phyloP scores from a whole-genome alignment of 176 grass and related monocot species.

The Aegilops tauschii region DNA sequence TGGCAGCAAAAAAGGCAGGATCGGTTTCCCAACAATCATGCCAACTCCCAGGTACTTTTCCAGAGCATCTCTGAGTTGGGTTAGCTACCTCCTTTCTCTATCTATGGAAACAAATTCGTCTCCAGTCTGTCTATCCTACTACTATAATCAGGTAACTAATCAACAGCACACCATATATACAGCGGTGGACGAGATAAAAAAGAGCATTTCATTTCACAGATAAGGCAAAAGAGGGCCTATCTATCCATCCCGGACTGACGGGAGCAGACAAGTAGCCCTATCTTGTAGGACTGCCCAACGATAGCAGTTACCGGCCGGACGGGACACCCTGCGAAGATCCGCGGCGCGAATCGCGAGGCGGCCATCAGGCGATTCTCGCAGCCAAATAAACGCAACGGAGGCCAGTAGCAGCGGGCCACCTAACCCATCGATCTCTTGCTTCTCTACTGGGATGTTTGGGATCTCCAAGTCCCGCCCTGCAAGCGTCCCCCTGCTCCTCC shows the following conservation, averaged over 20 bases:
- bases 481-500: constrained; percentile 26
- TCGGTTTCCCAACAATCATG: constrained; percentile 12
- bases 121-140: not conserved
- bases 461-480: constrained; percentile 53
- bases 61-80: not conserved
- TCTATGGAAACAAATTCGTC: not conserved
- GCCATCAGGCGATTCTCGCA: not conserved
- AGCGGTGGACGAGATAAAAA: not conserved
- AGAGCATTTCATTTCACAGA: not conserved
- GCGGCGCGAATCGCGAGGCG: not conserved
- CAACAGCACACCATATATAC: not conserved
- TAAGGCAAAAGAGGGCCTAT: not conserved
- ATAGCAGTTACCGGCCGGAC: not conserved
- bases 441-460: constrained; percentile 17
- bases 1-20: not conserved
- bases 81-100: not conserved
- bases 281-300: not conserved
- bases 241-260: not conserved
- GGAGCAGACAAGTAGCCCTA: not conserved
- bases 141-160: not conserved
- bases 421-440: constrained; percentile 38
- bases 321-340: not conserved
- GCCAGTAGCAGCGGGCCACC: constrained; percentile 27
- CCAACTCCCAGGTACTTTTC: not conserved
- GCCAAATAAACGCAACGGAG: not conserved